These are phyloP conservation scores for Aspergillus alliaceus DNA, from an alignment of 2,329 filamentous ascomycete genomes.

Conservation along the genomic window DNA sequence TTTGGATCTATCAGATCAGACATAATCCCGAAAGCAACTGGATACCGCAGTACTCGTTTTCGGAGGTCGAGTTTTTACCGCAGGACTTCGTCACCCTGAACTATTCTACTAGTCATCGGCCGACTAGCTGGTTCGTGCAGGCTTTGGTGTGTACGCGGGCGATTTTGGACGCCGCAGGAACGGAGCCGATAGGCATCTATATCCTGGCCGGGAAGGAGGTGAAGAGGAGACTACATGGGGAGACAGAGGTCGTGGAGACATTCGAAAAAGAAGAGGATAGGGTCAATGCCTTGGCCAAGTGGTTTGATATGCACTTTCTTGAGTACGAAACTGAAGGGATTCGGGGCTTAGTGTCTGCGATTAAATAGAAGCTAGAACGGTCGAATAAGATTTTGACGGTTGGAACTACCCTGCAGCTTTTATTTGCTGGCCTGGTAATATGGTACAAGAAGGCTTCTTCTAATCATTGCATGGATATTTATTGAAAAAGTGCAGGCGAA, in stretches of 20 bases:
- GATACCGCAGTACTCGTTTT: slow-evolving; percentile 65
- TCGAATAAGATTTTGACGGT: background rate
- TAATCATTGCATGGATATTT: slow-evolving; percentile 20
- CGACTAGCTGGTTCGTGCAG: slow-evolving; percentile 55
- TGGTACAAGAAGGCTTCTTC: slow-evolving; percentile 22
- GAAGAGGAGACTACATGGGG: slow-evolving; percentile 55
- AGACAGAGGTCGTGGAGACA: slow-evolving; percentile 49
- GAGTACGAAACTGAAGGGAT: slow-evolving; percentile 54
- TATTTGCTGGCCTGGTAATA: slow-evolving; percentile 9
- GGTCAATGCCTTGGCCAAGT: slow-evolving; percentile 51
- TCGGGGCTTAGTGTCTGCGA: slow-evolving; percentile 50
- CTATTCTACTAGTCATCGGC: slow-evolving; percentile 53
- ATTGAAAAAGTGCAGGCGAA: slow-evolving; percentile 16
- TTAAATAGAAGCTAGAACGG: slow-evolving; percentile 28
- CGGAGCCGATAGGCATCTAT: slow-evolving; percentile 52
- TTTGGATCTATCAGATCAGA: slow-evolving; percentile 66
- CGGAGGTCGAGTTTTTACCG: slow-evolving; percentile 62
- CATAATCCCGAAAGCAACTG: slow-evolving; percentile 53
- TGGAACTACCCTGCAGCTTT: slow-evolving; percentile 6
- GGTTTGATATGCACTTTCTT: slow-evolving; percentile 55
- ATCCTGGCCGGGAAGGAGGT: slow-evolving; percentile 54
- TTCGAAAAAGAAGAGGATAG: slow-evolving; percentile 56
- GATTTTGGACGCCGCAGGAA: slow-evolving; percentile 49
- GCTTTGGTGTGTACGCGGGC: slow-evolving; percentile 56
- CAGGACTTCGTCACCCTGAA: slow-evolving; percentile 64